These are phyloP conservation scores for Cladophialophora yegresii DNA, from an alignment of 2,329 filamentous ascomycete species.

Conservation along the genomic window DNA sequence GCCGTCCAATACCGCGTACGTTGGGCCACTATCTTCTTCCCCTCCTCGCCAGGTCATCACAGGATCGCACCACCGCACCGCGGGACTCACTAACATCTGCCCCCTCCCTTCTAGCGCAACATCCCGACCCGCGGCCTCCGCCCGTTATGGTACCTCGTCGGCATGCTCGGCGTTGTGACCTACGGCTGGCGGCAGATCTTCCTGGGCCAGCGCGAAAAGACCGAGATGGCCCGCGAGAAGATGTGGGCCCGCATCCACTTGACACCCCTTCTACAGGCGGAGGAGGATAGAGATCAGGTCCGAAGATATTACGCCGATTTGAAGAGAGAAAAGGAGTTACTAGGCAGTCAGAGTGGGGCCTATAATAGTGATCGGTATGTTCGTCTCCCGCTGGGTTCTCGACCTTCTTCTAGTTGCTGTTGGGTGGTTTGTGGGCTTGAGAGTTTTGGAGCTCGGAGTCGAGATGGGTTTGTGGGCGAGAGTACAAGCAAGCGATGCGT, in stretches of 20 bases:
- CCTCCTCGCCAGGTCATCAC: constrained; percentile 32
- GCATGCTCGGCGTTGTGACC: constrained; percentile 74
- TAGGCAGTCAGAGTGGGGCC: constrained; percentile 79
- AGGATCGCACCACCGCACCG: constrained; percentile 3
- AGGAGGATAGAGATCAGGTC: constrained; percentile 94
- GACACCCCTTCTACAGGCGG: constrained; percentile 89
- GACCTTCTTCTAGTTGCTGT: background rate
- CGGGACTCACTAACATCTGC: constrained; percentile 4
- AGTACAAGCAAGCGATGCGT: too few species aligned
- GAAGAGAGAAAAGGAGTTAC: constrained; percentile 83
- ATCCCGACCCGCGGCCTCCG: constrained; percentile 88
- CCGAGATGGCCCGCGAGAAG: constrained; percentile 93
- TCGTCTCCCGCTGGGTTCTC: background rate
- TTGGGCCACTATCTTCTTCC: constrained; percentile 32
- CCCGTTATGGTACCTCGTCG: constrained; percentile 74
- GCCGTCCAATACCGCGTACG: constrained; percentile 94
- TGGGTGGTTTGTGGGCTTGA: background rate
- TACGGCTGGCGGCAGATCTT: constrained; percentile 90
- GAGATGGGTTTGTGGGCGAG: background rate
- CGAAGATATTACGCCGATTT: constrained; percentile 82
- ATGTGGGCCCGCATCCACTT: constrained; percentile 97
- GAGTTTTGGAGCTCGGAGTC: background rate
- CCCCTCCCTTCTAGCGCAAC: constrained; percentile 68
- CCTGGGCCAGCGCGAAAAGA: constrained; percentile 82
- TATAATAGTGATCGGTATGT: constrained; percentile 87